Evolutionary conservation across 768 basidiomycete genomes (phyloP), one percentile per base, ranked within the genome.

Genomic region (Sporobolomyces pararoseus): DNA sequence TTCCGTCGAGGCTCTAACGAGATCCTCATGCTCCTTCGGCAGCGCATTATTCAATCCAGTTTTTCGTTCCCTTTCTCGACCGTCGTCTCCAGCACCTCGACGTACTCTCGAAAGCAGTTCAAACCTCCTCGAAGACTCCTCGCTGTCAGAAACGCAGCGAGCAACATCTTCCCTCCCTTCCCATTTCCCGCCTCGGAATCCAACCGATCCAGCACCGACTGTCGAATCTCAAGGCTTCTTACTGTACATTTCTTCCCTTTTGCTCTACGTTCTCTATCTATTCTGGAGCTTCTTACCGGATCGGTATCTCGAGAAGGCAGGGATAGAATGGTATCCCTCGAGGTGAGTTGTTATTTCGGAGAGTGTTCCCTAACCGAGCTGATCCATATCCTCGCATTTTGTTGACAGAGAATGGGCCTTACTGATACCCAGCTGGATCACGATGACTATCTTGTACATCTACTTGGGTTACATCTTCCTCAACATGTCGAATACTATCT

Each of bases 281-380:
- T 80, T 90, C 6, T 94, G 91, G 91, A 89, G 87, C 0, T 77
- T 91, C 37, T 81, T 90, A 17, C 90, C 91, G 6, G 88, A 90
- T 75, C 81, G 83, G 32, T 85, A 82, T 79, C 87, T 94, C 61
- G 65, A 84, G 46, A 82, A 82, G 80, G 77, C 85, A 14, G 91
- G 91, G 13, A 82, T 92, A 34, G 80, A 83, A 16, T 94, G 91
- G 91, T 93, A 91, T 76, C 91, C 91, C 19, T 90, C 83, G 74
- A 83, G 90, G 91, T 89, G 65, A 72, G 84, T n/a, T n/a, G n/a
- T n/a, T n/a, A n/a, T n/a, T n/a, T n/a, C n/a, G n/a, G n/a, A n/a
- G n/a, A n/a, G n/a, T n/a, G n/a, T n/a, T n/a, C n/a, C n/a, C n/a
- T n/a, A n/a, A n/a, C n/a, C n/a, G 73, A 32, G 32, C 31, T n/a